Evolutionary conservation across 495 filamentous ascomycete species (phyloP), one percentile per base, ranked within the genome.

Genomic region (Baudoinia panamericana): DNA sequence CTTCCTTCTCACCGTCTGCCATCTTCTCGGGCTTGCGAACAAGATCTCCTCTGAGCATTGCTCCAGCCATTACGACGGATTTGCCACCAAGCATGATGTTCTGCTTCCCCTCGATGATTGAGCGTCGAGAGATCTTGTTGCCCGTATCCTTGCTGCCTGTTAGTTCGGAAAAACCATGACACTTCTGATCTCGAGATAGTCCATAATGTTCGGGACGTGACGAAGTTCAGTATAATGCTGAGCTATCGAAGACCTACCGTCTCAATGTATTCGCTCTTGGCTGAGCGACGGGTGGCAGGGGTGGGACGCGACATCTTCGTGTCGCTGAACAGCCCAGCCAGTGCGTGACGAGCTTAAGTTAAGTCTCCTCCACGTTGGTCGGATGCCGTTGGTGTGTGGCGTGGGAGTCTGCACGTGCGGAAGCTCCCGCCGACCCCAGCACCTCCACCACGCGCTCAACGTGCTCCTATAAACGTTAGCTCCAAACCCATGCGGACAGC

Each of bases 51-150:
- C 90, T 80, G 55, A 97, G 86, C 53, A 84, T 81, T 48, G 80
- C 87, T 53, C 92, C 82, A 40, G 84, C 77, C 63, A 85, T 78
- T 56, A 97, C 92, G 50, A 95, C 82, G 8, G 84, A 90, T 62
- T 88, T 92, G 42, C 90, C 90, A 50, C 84, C 88, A 11, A 97
- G 83, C 62, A 93, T 93, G 59, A 97, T 94, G 65, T 96, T 88
- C 44, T 88, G 84, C 19, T 86, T 93, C 55, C 90, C 90, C 59
- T 93, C 77, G 49, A 97, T 81, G 53, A 79, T 75, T 36, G 80
- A 78, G 36, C 83, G 82, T 52, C 90, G 84, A 25, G 87, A 88
- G 50, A 97, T 87, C 69, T 95, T 95, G 71, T 97, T 97, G 48
- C 90, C 90, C 20, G 86, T 95, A 65, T 93, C 86, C 84, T 93